These are phyloP conservation scores for Irpex lacteus DNA, from an alignment of 1,284 basidiomycete genomes.

Conservation along the genomic window DNA sequence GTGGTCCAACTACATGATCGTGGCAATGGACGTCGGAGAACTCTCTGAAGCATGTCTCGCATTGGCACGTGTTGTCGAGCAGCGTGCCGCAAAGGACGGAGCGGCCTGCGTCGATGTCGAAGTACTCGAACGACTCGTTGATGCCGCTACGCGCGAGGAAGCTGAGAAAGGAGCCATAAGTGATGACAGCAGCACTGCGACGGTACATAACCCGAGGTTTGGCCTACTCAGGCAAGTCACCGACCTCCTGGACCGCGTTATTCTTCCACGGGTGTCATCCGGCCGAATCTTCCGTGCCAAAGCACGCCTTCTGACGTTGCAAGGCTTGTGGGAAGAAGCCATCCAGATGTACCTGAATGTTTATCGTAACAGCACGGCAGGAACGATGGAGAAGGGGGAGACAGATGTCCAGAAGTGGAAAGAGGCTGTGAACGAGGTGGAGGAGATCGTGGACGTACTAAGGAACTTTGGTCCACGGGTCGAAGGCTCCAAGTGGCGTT, in stretches of 20 bases:
- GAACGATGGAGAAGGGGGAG: constrained; percentile 65
- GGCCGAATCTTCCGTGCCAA: constrained; percentile 79
- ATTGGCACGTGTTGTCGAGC: constrained; percentile 80
- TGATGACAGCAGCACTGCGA: constrained; percentile 9
- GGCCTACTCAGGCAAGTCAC: constrained; percentile 63
- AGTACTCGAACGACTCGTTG: constrained; percentile 84
- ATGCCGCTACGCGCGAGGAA: constrained; percentile 74
- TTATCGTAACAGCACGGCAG: constrained; percentile 74
- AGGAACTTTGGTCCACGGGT: constrained; percentile 78
- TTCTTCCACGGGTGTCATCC: constrained; percentile 78
- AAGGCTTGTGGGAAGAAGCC: constrained; percentile 71
- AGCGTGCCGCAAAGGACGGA: constrained; percentile 66
- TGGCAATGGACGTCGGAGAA: constrained; percentile 92
- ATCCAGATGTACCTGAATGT: constrained; percentile 81
- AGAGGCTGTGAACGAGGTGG: constrained; percentile 74
- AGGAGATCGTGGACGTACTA: constrained; percentile 82
- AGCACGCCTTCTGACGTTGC: constrained; percentile 75
- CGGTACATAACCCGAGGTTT: constrained; percentile 48
- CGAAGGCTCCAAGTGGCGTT: constrained; percentile 67
- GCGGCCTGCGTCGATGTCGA: constrained; percentile 73
- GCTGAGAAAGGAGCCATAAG: constrained; percentile 30
- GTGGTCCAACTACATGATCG: constrained; percentile 98
- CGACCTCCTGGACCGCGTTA: constrained; percentile 71
- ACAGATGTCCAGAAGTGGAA: constrained; percentile 65
- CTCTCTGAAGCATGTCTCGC: constrained; percentile 87